phyloP scores from a whole-genome alignment of 2,329 filamentous ascomycete genomes.

The Ophiocordyceps camponoti-floridani region DNA sequence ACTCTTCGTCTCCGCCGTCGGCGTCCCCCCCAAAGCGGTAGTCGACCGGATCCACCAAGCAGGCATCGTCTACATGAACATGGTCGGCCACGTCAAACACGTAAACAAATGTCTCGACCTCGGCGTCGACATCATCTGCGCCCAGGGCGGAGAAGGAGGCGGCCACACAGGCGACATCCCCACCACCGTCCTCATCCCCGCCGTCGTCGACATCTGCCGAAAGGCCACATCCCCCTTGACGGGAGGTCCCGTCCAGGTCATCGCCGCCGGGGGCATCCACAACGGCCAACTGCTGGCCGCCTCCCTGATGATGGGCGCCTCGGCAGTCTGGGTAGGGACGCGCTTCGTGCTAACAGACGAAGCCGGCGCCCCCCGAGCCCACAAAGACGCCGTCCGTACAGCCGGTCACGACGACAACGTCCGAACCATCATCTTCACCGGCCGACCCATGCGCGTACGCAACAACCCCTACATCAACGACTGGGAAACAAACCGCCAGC shows the following conservation, averaged over 20 bases:
- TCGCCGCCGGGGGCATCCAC: slow-evolving; percentile 87
- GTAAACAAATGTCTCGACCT: slow-evolving; percentile 88
- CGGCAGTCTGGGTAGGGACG: slow-evolving; percentile 90
- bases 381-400: slow-evolving; percentile 90
- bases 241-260: slow-evolving; percentile 71
- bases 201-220: slow-evolving; percentile 67
- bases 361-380: slow-evolving; percentile 78
- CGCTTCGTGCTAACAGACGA: slow-evolving; percentile 89
- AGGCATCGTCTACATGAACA: slow-evolving; percentile 97
- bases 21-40: slow-evolving; percentile 73
- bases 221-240: slow-evolving; percentile 75
- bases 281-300: slow-evolving; percentile 83
- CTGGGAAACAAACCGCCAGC: slow-evolving; percentile 83
- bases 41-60: slow-evolving; percentile 79
- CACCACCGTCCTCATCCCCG: slow-evolving; percentile 80
- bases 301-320: slow-evolving; percentile 80
- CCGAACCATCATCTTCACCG: slow-evolving; percentile 96
- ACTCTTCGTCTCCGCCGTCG: slow-evolving; percentile 93
- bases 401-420: slow-evolving; percentile 90
- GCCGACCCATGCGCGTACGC: slow-evolving; percentile 81
- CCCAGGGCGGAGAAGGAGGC: slow-evolving; percentile 93
- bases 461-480: slow-evolving; percentile 86
- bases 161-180: slow-evolving; percentile 92
- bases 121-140: slow-evolving; percentile 92
- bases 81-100: slow-evolving; percentile 99